Conservation (phyloP, 1,284 basidiomycete species). For the Leccinum solheimii region DNA sequence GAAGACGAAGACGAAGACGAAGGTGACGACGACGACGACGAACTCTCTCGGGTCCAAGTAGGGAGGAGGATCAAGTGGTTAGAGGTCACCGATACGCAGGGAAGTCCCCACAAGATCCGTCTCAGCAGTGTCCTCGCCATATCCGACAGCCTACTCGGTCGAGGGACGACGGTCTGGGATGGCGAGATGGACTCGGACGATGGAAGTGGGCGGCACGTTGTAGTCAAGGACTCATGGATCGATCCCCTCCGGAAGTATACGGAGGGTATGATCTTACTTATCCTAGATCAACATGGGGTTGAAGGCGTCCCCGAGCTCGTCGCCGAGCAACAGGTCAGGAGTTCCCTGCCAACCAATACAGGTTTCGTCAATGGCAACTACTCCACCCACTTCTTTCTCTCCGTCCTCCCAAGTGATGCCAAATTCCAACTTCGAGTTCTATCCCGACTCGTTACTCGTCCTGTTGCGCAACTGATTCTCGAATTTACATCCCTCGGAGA, state of each 20-base stretch:
- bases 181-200: background rate
- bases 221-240: background rate
- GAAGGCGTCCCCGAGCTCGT: conserved; percentile 7
- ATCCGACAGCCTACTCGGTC: background rate
- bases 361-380: background rate
- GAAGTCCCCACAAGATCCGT: background rate
- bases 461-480: background rate
- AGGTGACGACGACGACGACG: background rate
- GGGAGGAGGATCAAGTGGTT: background rate
- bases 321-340: conserved; percentile 6
- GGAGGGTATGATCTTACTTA: background rate
- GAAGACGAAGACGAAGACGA: too few relatives aligned
- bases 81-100: background rate
- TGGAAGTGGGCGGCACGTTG: background rate
- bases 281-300: background rate
- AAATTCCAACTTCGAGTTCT: background rate
- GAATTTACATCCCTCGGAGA: background rate
- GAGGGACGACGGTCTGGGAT: background rate
- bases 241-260: background rate
- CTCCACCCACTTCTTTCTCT: background rate
- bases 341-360: background rate
- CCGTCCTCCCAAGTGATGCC: background rate
- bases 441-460: background rate
- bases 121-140: background rate
- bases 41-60: background rate